Evolutionary conservation across 768 basidiomycete species (phyloP).

Genomic region (Phlegmacium glaucopus): DNA sequence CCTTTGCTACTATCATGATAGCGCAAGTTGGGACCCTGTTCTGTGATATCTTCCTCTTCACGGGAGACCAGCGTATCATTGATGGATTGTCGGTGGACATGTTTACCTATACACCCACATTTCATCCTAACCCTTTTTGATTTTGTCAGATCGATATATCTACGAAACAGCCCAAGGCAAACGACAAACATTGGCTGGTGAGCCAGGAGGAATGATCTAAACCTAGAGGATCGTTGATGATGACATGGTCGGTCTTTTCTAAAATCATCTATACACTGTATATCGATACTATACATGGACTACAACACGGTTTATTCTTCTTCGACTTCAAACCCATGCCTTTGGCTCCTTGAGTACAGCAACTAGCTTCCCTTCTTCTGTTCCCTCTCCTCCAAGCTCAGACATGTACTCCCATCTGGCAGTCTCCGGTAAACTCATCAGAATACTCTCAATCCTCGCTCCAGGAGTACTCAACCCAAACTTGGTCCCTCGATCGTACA

Average conservation of each 20-base stretch:
- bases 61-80: constrained; percentile 51
- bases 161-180: too few relatives aligned
- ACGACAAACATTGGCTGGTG: not conserved
- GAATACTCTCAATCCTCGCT: constrained; percentile 83
- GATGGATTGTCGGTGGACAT: constrained; percentile 52
- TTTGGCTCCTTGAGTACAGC: constrained; percentile 57
- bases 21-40: constrained; percentile 48
- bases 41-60: constrained; percentile 60
- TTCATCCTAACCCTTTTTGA: too few relatives aligned
- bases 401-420: constrained; percentile 90
- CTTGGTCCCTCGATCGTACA: constrained; percentile 84
- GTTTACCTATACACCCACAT: too few relatives aligned
- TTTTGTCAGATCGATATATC: too few relatives aligned
- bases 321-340: constrained; percentile 53
- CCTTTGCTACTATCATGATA: constrained; percentile 56
- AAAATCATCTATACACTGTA: not conserved
- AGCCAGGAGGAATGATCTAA: not conserved
- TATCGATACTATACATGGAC: not conserved
- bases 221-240: not conserved
- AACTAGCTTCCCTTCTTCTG: constrained; percentile 64
- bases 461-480: constrained; percentile 84
- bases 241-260: not conserved
- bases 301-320: not conserved
- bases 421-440: constrained; percentile 87
- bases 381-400: constrained; percentile 63